These are phyloP conservation scores for Alternaria solani DNA, from an alignment of 2,329 filamentous ascomycete species.

Conservation along the genomic window DNA sequence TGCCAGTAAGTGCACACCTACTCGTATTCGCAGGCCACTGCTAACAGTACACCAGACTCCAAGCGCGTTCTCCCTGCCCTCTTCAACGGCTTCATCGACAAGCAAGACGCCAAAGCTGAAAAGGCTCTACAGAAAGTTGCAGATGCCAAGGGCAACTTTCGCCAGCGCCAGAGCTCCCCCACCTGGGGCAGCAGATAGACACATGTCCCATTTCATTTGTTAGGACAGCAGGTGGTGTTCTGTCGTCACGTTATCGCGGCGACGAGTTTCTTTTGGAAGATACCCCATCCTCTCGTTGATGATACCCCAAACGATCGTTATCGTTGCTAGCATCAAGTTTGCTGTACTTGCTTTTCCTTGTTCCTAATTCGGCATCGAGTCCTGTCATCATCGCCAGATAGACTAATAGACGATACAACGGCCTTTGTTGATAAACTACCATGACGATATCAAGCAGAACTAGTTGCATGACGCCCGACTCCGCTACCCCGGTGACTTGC, in stretches of 20 bases:
- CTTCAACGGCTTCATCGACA: slow-evolving; percentile 48
- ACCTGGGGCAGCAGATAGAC: slow-evolving; percentile 49
- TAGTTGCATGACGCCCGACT: slow-evolving; percentile 19
- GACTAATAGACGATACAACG: slow-evolving; percentile 2
- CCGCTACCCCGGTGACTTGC: slow-evolving; percentile 20
- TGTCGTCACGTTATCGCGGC: slow-evolving; percentile 12
- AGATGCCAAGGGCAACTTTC: slow-evolving; percentile 50
- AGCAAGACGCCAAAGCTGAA: slow-evolving; percentile 45
- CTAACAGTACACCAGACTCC: slow-evolving; percentile 40
- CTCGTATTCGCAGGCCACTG: not conserved
- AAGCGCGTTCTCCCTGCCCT: slow-evolving; percentile 44
- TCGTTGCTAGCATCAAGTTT: slow-evolving; percentile 23
- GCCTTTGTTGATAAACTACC: slow-evolving; percentile 6
- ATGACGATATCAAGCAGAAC: slow-evolving; percentile 16
- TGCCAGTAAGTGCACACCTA: slow-evolving; percentile 67
- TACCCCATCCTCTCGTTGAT: slow-evolving; percentile 40
- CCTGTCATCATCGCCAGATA: not conserved
- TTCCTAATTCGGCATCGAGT: not conserved
- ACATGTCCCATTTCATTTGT: not conserved
- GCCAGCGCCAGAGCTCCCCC: slow-evolving; percentile 47
- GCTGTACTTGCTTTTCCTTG: slow-evolving; percentile 4
- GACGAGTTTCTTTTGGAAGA: slow-evolving; percentile 33
- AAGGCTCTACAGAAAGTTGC: slow-evolving; percentile 50
- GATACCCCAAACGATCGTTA: slow-evolving; percentile 41
- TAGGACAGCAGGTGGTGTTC: slow-evolving; percentile 17